These are phyloP conservation scores for Botrytis medusae DNA, from an alignment of 2,329 filamentous ascomycete genomes.

Conservation along the genomic window DNA sequence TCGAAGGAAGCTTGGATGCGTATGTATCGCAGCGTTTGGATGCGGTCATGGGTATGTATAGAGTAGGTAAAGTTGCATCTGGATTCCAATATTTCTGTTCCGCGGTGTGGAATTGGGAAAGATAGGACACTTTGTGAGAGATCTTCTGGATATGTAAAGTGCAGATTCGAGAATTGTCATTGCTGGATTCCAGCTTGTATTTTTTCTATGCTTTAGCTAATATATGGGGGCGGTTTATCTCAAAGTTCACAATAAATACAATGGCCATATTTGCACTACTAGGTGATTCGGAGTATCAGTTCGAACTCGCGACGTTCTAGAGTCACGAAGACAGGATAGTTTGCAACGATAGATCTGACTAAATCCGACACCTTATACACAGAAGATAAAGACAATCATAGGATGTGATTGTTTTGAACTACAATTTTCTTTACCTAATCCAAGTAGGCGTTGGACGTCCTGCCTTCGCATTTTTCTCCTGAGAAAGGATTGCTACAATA, in stretches of 20 bases:
- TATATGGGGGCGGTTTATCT: background rate
- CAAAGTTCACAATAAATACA: background rate
- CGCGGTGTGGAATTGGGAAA: no score
- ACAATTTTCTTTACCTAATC: background rate
- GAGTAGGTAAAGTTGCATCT: no score
- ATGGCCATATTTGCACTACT: background rate
- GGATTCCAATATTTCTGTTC: no score
- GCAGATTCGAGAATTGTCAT: no score
- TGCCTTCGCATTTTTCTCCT: background rate
- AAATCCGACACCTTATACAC: background rate
- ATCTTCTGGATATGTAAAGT: no score
- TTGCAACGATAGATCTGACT: accelerated
- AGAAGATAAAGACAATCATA: background rate
- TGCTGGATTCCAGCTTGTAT: no score
- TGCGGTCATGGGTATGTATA: no score
- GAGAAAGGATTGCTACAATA: background rate
- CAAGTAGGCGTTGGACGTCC: background rate
- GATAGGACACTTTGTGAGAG: no score
- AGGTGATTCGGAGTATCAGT: background rate
- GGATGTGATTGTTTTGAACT: background rate
- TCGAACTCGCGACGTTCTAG: background rate
- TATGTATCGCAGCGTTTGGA: no score
- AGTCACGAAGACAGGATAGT: background rate
- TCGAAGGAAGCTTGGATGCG: no score
- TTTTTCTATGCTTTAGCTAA: no score